These are phyloP conservation scores for Colletotrichum tropicale DNA, from an alignment of 2,329 filamentous ascomycete species.

Conservation along the genomic window DNA sequence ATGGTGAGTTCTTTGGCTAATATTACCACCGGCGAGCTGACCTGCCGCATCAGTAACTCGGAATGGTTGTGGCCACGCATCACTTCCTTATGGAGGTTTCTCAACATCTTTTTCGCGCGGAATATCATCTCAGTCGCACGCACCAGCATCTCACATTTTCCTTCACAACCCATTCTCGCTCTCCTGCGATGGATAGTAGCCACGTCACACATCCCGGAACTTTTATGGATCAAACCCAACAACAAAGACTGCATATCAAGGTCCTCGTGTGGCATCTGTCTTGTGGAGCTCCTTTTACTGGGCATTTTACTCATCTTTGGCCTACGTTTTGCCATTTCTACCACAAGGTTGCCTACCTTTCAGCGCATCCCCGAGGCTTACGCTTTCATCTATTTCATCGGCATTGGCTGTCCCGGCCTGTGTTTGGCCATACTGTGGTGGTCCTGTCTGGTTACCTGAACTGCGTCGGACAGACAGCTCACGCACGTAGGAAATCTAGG, in stretches of 20 bases:
- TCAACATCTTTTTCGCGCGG: not conserved
- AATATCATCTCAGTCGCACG: not conserved
- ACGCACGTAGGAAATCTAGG: not conserved
- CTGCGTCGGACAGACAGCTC: no score
- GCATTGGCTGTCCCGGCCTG: not conserved
- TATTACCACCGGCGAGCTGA: not conserved
- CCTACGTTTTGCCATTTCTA: not conserved
- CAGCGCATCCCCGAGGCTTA: not conserved
- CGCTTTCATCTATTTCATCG: not conserved
- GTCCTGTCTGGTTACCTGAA: not conserved
- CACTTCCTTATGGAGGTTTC: not conserved
- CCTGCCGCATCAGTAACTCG: not conserved
- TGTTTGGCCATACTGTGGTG: not conserved
- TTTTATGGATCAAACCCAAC: not conserved
- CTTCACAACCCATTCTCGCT: not conserved
- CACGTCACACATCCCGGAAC: not conserved
- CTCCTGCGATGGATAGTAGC: not conserved
- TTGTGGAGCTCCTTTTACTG: not conserved
- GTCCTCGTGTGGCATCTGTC: not conserved
- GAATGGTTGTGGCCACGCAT: not conserved
- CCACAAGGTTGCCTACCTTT: not conserved
- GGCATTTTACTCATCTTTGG: not conserved
- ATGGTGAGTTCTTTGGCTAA: not conserved
- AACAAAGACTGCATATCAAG: not conserved
- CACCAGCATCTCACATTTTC: not conserved